phyloP scores from a whole-genome alignment of 495 filamentous ascomycete genomes.

The Stereocaulon alpinum region DNA sequence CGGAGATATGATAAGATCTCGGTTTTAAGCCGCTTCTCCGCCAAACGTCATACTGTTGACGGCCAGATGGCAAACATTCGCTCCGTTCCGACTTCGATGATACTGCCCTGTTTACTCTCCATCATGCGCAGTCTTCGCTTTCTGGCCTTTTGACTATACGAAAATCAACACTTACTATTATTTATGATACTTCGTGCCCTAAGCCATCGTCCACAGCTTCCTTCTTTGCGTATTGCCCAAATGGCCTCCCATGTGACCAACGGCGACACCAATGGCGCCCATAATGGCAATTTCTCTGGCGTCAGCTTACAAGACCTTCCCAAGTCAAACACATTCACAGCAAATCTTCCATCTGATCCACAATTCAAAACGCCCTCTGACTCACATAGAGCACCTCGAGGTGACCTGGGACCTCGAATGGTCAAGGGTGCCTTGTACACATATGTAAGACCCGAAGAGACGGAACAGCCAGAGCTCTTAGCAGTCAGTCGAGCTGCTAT shows the following conservation, averaged over 20 bases:
- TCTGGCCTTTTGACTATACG: conserved; percentile 2
- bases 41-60: conserved; percentile 4
- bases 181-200: conserved; percentile 35
- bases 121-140: not conserved
- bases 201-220: conserved; percentile 18
- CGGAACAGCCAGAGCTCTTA: conserved; percentile 64
- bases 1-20: conserved; percentile 7
- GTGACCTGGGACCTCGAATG: conserved; percentile 65
- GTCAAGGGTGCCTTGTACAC: conserved; percentile 84
- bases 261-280: conserved; percentile 15
- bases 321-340: conserved; percentile 79
- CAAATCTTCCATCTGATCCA: conserved; percentile 65
- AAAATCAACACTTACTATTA: not conserved
- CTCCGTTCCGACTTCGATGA: not conserved
- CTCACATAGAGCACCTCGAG: conserved; percentile 69
- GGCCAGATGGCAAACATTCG: not conserved
- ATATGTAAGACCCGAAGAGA: conserved; percentile 70
- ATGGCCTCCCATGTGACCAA: conserved; percentile 47
- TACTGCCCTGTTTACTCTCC: not conserved
- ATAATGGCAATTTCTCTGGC: conserved; percentile 22
- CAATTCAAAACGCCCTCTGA: conserved; percentile 66
- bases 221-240: conserved; percentile 31
- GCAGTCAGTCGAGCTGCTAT: conserved; percentile 68
- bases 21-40: not conserved
- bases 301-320: conserved; percentile 58